phyloP scores from a whole-genome alignment of 2,329 filamentous ascomycete genomes.

The Paraconiothyrium sp. region DNA sequence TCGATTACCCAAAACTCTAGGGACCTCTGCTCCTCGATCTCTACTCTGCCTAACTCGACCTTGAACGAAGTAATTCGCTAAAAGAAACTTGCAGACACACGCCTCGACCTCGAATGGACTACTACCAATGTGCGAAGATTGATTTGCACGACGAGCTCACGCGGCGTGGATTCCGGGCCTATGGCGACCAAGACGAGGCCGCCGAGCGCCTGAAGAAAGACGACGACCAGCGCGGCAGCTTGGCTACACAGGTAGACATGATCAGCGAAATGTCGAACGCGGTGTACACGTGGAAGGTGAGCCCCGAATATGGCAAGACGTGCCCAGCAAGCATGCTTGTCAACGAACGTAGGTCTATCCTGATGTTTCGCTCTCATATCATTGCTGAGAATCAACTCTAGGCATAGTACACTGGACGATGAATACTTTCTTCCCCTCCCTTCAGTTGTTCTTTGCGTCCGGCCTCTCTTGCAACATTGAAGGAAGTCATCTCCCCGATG shows the following conservation, averaged over 20 bases:
- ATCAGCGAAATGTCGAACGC: slow-evolving; percentile 1
- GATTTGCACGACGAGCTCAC: slow-evolving; percentile 29
- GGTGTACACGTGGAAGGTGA: slow-evolving; percentile 14
- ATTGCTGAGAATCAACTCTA: slow-evolving; percentile 2
- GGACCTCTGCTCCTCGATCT: background rate
- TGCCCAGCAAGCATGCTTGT: slow-evolving; percentile 23
- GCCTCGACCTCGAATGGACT: slow-evolving; percentile 29
- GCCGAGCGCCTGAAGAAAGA: slow-evolving; percentile 32
- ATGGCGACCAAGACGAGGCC: slow-evolving; percentile 28
- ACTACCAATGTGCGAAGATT: slow-evolving; percentile 32
- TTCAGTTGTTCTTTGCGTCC: slow-evolving; percentile 44
- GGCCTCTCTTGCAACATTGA: slow-evolving; percentile 39
- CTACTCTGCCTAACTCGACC: background rate
- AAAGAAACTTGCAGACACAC: background rate
- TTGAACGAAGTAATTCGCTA: too few relatives aligned
- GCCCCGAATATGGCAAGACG: slow-evolving; percentile 25
- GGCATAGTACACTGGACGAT: slow-evolving; percentile 39
- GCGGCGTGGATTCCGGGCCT: slow-evolving; percentile 25
- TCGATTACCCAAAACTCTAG: background rate
- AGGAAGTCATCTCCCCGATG: slow-evolving; percentile 23
- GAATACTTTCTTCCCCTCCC: slow-evolving; percentile 41
- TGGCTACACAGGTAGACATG: slow-evolving; percentile 34
- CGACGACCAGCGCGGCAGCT: slow-evolving; percentile 28
- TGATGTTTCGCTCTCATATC: background rate
- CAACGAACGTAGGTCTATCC: slow-evolving; percentile 28